Evolutionary conservation across 805 yeast species (phyloP), one percentile per base, ranked within the genome.

Genomic region (Lipomyces japonicus): DNA sequence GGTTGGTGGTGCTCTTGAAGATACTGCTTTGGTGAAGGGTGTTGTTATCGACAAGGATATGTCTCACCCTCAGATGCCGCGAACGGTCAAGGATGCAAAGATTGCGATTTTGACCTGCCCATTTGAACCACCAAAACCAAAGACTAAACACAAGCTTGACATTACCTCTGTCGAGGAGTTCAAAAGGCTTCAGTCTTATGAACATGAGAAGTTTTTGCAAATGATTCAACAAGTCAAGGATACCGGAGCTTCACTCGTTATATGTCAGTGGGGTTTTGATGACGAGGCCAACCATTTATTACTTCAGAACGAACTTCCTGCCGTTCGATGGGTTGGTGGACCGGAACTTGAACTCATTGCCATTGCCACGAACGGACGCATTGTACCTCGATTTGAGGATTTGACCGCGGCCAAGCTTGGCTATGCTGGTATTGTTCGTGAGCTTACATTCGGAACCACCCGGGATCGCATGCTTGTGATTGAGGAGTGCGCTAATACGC

Each of bases 181-280:
- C 72, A 79, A 84, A 68, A 84, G 80, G 57, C 77, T 93, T 66
- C 98, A 95, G 73, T 79, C 79, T 45, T 93, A 93, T 69, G 99
- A 93, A 74, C 91, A 84, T 61, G 82, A 84, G 57, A 89, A 88
- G 68, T 93, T 93, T 66, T 78, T 75, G 65, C 88, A 86, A 67
- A 93, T 93, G 98, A 89, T 93, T 52, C 75, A 82, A 52, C 72
- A 75, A 56, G 95, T 93, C 48, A 90, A 93, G 71, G 79, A 77
- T 23, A 77, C 95, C 0, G 97, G 97, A 37, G 97, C 98, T 25
- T 91, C 90, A 68, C 79, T 91, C 48, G 98, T 91, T 45, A 91
- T 95, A 35, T 93, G 98, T 72, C 98, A 91, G 73, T 91, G 98
- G 98, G 98, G 98, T 16, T 93, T 91, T 63, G 98, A 91, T 69